Evolutionary conservation across 2,329 filamentous ascomycete species (phyloP).

Genomic region (Aspergillus spinulosporus): DNA sequence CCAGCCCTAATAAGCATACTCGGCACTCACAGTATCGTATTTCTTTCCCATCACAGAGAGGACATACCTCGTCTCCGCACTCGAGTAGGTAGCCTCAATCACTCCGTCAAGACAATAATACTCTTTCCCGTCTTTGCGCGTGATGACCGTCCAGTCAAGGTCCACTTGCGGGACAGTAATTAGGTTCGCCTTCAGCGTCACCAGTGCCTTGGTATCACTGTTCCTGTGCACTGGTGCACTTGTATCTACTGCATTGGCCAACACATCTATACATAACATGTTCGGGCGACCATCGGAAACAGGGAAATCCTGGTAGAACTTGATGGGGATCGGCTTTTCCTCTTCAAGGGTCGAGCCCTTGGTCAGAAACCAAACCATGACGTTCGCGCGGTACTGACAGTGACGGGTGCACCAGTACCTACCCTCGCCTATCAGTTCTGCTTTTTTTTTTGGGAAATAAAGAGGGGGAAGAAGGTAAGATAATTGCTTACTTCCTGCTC

Average conservation of each 20-base stretch:
- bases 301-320: constrained; percentile 4
- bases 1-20: constrained; percentile 12
- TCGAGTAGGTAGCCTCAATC: constrained; percentile 12
- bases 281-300: constrained; percentile 4
- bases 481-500: constrained; percentile 17
- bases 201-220: constrained; percentile 5
- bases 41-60: constrained; percentile 11
- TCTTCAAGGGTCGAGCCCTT: constrained; percentile 7
- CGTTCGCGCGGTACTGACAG: neutral
- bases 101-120: constrained; percentile 12
- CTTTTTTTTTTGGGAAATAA: neutral
- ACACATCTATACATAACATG: constrained; percentile 5
- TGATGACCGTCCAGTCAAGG: constrained; percentile 3
- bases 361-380: constrained; percentile 10
- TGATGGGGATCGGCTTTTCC: constrained; percentile 10
- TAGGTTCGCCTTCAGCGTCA: constrained; percentile 10
- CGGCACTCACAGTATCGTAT: constrained; percentile 12
- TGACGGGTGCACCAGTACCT: constrained; percentile 7
- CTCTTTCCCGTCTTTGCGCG: constrained; percentile 1
- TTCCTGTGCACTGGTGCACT: constrained; percentile 3
- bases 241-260: neutral
- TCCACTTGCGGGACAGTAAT: constrained; percentile 6
- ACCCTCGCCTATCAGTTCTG: too few species aligned
- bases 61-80: constrained; percentile 11
- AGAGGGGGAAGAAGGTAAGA: neutral